A percentile compares a stretch with the other conserved stretches of the same genome.
phyloP scores from a whole-genome alignment of 148 eudicot genomes.

The Amaranthus cruentus region DNA sequence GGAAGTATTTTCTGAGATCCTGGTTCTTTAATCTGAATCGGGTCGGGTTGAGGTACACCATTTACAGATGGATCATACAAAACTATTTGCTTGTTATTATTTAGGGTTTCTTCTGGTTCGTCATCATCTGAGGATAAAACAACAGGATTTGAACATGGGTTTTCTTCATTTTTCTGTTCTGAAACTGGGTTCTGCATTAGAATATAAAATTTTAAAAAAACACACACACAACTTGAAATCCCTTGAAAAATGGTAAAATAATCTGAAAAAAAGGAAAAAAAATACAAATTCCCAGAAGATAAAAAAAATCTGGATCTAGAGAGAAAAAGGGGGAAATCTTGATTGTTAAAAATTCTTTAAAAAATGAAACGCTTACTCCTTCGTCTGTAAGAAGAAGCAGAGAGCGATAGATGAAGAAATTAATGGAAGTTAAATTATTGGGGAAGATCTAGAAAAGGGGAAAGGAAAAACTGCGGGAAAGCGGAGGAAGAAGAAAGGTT shows the following conservation, averaged over 20 bases:
- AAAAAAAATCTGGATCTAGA: constrained; percentile 5
- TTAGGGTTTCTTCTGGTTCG: constrained; percentile 29
- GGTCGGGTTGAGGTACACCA: background rate
- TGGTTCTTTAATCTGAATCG: background rate
- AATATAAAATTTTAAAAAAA: background rate
- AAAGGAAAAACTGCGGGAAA: constrained; percentile 7
- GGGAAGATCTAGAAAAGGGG: background rate
- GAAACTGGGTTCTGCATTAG: constrained; percentile 6
- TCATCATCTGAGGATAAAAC: constrained; percentile 34
- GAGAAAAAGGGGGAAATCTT: background rate
- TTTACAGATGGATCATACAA: constrained; percentile 39
- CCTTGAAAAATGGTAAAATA: background rate
- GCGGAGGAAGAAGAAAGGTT: background rate
- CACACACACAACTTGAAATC: background rate
- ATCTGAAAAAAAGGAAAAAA: background rate
- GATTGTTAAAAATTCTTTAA: background rate
- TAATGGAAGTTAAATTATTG: background rate
- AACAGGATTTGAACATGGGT: constrained; percentile 14
- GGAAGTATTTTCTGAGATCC: constrained; percentile 43
- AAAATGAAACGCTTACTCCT: background rate
- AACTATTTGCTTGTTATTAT: constrained; percentile 54
- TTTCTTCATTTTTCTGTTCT: background rate
- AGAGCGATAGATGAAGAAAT: background rate
- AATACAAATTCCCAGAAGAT: constrained; percentile 11
- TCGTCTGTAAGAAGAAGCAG: background rate